Conservation (phyloP, 1,284 basidiomycete species). For the Austroboletus novae-zelandiae region DNA sequence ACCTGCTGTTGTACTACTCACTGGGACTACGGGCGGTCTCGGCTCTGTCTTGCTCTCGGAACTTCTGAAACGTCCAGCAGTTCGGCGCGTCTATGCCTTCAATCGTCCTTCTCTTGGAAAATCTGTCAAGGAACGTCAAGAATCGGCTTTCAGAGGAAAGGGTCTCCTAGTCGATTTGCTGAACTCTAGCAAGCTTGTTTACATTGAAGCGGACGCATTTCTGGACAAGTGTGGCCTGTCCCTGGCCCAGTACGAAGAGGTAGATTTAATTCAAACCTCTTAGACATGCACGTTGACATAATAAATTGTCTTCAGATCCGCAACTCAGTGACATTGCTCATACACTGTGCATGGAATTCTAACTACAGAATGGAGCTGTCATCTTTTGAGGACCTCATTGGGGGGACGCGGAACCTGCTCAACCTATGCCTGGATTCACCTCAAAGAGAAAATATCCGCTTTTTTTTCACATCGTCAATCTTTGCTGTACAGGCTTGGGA, state of each 20-base stretch:
- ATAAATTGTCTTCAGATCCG: conserved; percentile 12
- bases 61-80: conserved; percentile 20
- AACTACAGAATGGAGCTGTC: conserved; percentile 26
- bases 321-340: conserved; percentile 22
- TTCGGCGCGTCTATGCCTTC: conserved; percentile 29
- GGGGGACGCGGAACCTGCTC: conserved; percentile 23
- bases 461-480: conserved; percentile 36
- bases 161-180: conserved; percentile 14
- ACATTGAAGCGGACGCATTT: conserved; percentile 25
- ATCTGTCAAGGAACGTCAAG: conserved; percentile 19
- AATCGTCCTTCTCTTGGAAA: conserved; percentile 25
- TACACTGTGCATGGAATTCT: conserved; percentile 30
- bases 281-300: too few relatives aligned
- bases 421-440: conserved; percentile 15
- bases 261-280: background rate
- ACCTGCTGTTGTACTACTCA: conserved; percentile 30
- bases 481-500: conserved; percentile 35
- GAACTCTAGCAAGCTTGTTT: conserved; percentile 22
- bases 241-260: conserved; percentile 15
- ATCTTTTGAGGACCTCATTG: conserved; percentile 23
- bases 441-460: conserved; percentile 19
- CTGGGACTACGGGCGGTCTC: conserved; percentile 37
- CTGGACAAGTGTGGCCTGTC: conserved; percentile 20
- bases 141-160: conserved; percentile 16
- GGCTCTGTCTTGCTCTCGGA: conserved; percentile 32